Evolutionary conservation across 83 land plant genomes (phyloP), one percentile per base, ranked within the genome.

Genomic region (Thuja plicata): DNA sequence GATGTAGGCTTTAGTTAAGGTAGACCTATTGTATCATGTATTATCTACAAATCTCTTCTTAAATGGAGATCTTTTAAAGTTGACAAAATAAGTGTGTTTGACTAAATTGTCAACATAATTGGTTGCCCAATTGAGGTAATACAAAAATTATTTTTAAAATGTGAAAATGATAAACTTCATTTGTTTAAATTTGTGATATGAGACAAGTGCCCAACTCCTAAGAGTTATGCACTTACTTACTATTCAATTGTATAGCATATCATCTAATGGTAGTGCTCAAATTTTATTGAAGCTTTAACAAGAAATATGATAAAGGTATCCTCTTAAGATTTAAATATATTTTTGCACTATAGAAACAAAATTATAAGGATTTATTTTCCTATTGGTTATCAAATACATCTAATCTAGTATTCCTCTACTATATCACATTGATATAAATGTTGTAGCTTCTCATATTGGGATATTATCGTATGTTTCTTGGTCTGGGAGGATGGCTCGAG

Each of bases 31-130:
- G 99, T 98, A 81, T 99, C 98, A 50, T 93, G 95, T 88, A 95
- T 95, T 30, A 95, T 98, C 41, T 98, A 97, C 90, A 98, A 96
- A 90, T 95, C 97, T 60, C 95, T 98, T 86, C 93, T 97, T 57
- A 94, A 98, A 16, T 98, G 99, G 99, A 96, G 95, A 70, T 98
- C 99, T 2, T 98, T 98, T 95, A 99, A 98, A 91, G 97, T 99
- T 86, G 99, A 98, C 57, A 96, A 91, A 88, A 97, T 99, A 0
- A 97, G 94, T 93, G 98, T 98, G 37, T 97, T 98, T 93, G 99
- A 97, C 88, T 97, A 98, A 83, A 97, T 97, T 45, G 95, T 98
- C 87, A 96, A 97, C 86, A 93, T 98, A 89, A 96, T 98, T 93
- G 98, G 99, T 76, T 95, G 96, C 80, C 95, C 94, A 40, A 98